Conservation (phyloP, 2,329 filamentous ascomycete genomes). For the Lachnum nothofagi region DNA sequence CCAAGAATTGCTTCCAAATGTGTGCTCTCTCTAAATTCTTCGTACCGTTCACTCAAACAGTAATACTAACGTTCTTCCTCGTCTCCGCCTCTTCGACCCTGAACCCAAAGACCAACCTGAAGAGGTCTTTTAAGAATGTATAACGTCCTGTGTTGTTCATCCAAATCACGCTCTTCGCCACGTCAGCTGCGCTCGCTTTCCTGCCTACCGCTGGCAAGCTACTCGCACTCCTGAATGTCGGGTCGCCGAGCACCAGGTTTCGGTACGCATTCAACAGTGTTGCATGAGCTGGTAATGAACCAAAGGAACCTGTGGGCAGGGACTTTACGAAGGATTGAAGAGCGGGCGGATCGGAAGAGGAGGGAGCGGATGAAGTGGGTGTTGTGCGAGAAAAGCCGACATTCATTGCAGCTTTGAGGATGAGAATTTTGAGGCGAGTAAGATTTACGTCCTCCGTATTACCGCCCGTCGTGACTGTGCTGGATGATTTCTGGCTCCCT, state of each 20-base stretch:
- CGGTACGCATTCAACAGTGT: slow-evolving; percentile 74
- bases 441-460: slow-evolving; percentile 69
- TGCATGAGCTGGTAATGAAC: slow-evolving; percentile 63
- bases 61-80: slow-evolving; percentile 60
- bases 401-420: slow-evolving; percentile 81
- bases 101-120: slow-evolving; percentile 78
- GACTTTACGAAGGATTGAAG: slow-evolving; percentile 72
- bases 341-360: slow-evolving; percentile 43
- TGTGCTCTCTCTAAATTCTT: neutral
- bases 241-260: slow-evolving; percentile 69
- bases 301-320: slow-evolving; percentile 73
- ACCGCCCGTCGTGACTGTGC: slow-evolving; percentile 65
- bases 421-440: slow-evolving; percentile 69
- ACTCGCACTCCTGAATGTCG: slow-evolving; percentile 53
- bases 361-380: slow-evolving; percentile 23
- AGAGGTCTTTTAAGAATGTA: slow-evolving; percentile 75
- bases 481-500: slow-evolving; percentile 58
- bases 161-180: slow-evolving; percentile 72
- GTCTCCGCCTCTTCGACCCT: slow-evolving; percentile 70
- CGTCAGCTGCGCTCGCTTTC: slow-evolving; percentile 63
- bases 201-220: slow-evolving; percentile 54
- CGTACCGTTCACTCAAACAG: slow-evolving; percentile 37
- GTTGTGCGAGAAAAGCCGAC: slow-evolving; percentile 66
- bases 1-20: neutral
- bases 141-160: slow-evolving; percentile 71